Base-by-base conservation (phyloP, 140 eudicot species). In the Erigeron philadelphicus region DNA sequence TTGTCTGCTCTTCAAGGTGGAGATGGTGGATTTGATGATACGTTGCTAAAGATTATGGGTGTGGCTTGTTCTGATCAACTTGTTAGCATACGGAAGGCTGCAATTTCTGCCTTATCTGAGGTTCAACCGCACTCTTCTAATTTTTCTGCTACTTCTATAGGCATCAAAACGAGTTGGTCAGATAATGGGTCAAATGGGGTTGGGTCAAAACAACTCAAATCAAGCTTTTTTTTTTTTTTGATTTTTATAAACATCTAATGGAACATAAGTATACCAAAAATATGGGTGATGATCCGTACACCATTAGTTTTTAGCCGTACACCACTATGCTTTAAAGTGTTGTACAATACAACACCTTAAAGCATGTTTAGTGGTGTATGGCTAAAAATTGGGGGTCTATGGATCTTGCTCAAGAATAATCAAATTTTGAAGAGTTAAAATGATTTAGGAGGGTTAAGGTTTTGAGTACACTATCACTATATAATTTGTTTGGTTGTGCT, bases 81-180 rank as follows among this genome's bases (percentile, higher is more conserved):
- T 82, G 95, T 94, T 78, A 94, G 99, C 82, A 94, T 94, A 57
- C 67, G 97, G 80, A 94, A 94, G 80, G 97, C 92, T 45, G 97
- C 97, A 56, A 73, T 87, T 65, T 85, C 97, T 47, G 89, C 99
- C 71, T 67, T 94, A 35, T 94, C 99, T 15, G 99, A 94, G 99
- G 99, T 94, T 61, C 68, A 63, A 5, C 67, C 25, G 43, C n/a
- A 13, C 19, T 18, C 35, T 55, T 43, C 15, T 50, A 21, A 46
- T n/a, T 13, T 46, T 63, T n/a, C 23, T 16, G 4, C 57, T 8
- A 40, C 12, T 25, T 56, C 25, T 66, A 44, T 0, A 3, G 8
- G 38, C 38, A 4, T 17, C 0, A n/a, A 45, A 8, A 45, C 49
- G 9, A 5, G 49, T 45, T 12, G 8, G 12, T 4, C 1, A 8